Percentiles rank a stretch among this genome's conserved stretches.
These are phyloP conservation scores for Debaryomyces maramus DNA, from an alignment of 805 yeast species.

Conservation along the genomic window DNA sequence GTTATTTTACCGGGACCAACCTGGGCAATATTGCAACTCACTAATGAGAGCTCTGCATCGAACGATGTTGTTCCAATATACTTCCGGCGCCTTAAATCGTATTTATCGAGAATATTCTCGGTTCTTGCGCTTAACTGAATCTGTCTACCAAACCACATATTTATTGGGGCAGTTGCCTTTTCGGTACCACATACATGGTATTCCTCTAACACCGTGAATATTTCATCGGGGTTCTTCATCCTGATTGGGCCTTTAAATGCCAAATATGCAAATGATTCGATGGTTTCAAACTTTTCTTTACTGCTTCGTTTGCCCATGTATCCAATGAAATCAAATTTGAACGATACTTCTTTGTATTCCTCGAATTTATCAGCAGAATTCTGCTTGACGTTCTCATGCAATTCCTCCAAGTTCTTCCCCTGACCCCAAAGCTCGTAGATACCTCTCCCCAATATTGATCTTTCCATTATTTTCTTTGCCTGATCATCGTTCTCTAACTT, in stretches of 20 bases:
- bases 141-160: conserved; percentile 74
- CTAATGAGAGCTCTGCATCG: conserved; percentile 88
- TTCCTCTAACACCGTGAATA: conserved; percentile 73
- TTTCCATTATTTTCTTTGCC: conserved; percentile 60
- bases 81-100: conserved; percentile 77
- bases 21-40: conserved; percentile 85
- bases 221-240: conserved; percentile 73
- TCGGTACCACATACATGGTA: conserved; percentile 52
- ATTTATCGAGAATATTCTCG: conserved; percentile 66
- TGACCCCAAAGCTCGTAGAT: conserved; percentile 86
- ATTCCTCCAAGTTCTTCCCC: conserved; percentile 53
- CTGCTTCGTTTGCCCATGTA: conserved; percentile 65
- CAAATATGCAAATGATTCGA: conserved; percentile 71
- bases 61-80: conserved; percentile 96
- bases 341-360: conserved; percentile 48
- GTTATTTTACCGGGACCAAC: conserved; percentile 62
- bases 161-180: conserved; percentile 50
- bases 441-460: conserved; percentile 71
- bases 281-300: conserved; percentile 54
- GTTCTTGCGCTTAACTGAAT: conserved; percentile 63
- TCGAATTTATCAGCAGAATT: conserved; percentile 34
- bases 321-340: conserved; percentile 81
- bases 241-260: conserved; percentile 74
- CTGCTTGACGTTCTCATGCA: conserved; percentile 53
- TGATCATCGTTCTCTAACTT: conserved; percentile 63